Evolutionary conservation across 768 basidiomycete genomes (phyloP), one percentile per base, ranked within the genome.

Genomic region (Boletus tylopilopsis): DNA sequence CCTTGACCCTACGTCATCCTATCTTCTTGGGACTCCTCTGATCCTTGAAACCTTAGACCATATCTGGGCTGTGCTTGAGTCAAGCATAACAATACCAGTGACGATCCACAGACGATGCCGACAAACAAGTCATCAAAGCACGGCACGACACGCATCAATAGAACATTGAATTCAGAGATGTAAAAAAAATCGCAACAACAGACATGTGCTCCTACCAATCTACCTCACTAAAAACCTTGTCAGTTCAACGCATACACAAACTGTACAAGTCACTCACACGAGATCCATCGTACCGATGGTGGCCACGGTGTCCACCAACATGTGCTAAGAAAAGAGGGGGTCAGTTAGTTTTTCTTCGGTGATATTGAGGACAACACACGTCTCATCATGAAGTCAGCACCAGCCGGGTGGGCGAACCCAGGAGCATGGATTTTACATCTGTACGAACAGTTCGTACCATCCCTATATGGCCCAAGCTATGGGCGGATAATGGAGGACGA

Each of bases 271-370:
- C n/a, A n/a, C n/a, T n/a, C n/a, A n/a, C n/a, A n/a, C n/a, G n/a
- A 95, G 81, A 76, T 96, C 92, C 94, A 96, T 94, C 39, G 95
- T 97, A 60, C 96, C 96, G 66, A 98, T 96, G 66, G 98, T 88
- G 41, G 95, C 86, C 42, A 99, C 95, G 36, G 88, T 93, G 62
- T 97, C 95, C 6, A 93, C 91, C 51, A 96, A 75, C 82, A 88
- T 87, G 71, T 92, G 90, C 85, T 92, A 19, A 34, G 67, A 27
- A 7, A 18, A n/a, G n/a, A n/a, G n/a, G n/a, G n/a, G n/a, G n/a
- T n/a, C n/a, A n/a, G n/a, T n/a, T n/a, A n/a, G n/a, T 38, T 23
- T 27, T 27, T n/a, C 18, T 19, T 6, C 30, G 12, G 3, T 35
- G 24, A 42, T 18, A 33, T 30, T 47, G 13, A 29, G n/a, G n/a